A percentile compares a stretch with the other conserved stretches of the same genome.
phyloP scores from a whole-genome alignment of 495 filamentous ascomycete genomes.

The Penicilliopsis zonata region DNA sequence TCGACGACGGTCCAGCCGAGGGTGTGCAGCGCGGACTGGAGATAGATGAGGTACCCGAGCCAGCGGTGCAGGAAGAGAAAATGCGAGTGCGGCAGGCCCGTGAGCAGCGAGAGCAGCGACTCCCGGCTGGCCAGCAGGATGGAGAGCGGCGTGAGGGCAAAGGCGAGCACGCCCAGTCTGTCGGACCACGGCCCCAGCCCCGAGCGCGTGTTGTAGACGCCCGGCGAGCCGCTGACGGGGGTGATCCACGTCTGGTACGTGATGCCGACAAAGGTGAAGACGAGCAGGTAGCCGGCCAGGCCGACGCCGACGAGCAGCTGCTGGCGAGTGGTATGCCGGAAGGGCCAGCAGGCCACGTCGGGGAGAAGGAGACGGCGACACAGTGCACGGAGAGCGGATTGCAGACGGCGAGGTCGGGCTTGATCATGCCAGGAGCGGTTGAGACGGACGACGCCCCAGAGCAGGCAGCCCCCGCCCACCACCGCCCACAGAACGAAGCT shows the following conservation, averaged over 20 bases:
- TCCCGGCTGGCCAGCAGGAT: conserved; percentile 47
- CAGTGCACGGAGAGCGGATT: conserved; percentile 6
- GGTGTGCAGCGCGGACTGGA: conserved; percentile 50
- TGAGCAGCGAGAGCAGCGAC: conserved; percentile 46
- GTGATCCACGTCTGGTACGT: conserved; percentile 47
- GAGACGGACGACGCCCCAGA: conserved; percentile 21
- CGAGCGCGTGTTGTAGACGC: conserved; percentile 41
- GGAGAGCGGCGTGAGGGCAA: conserved; percentile 52
- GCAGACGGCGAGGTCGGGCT: conserved; percentile 6
- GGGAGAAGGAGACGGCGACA: conserved; percentile 23
- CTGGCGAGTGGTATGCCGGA: conserved; percentile 27
- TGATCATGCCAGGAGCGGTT: conserved; percentile 4
- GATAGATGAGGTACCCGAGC: conserved; percentile 51
- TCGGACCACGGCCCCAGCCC: conserved; percentile 49
- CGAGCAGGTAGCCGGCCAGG: conserved; percentile 40
- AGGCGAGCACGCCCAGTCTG: conserved; percentile 51
- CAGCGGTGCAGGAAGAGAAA: conserved; percentile 62
- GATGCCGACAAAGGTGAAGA: conserved; percentile 53
- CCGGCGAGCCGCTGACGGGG: conserved; percentile 35
- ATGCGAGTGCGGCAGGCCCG: conserved; percentile 52
- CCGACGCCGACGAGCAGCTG: conserved; percentile 38
- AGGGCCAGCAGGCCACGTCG: conserved; percentile 19
- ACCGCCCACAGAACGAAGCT: conserved; percentile 48
- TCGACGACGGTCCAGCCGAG: conserved; percentile 54
- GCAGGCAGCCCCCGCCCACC: conserved; percentile 36